Evolutionary conservation across 2,329 filamentous ascomycete genomes (phyloP).

Genomic region (Nigrospora oryzae): DNA sequence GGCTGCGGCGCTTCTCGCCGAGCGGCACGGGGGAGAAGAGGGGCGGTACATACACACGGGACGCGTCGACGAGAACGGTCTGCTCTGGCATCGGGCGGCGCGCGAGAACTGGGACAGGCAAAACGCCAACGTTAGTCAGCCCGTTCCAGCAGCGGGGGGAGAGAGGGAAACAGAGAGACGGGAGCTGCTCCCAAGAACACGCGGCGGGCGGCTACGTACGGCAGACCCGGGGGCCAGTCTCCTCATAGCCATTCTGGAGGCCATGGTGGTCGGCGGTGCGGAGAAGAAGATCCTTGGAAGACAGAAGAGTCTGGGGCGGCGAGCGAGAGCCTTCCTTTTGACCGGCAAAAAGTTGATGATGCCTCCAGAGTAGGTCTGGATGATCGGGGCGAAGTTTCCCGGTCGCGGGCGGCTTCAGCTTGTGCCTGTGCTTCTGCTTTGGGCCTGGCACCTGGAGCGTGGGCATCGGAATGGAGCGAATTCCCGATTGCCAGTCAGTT

Average conservation of each 20-base stretch:
- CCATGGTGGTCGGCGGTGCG: conserved; percentile 29
- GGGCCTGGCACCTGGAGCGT: no score
- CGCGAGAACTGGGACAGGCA: conserved; percentile 47
- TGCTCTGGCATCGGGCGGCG: conserved; percentile 53
- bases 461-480: no score
- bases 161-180: conserved; percentile 4
- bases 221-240: conserved; percentile 47
- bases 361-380: no score
- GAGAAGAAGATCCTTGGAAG: no score
- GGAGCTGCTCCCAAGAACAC: neutral
- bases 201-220: conserved; percentile 31
- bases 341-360: no score
- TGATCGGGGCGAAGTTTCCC: no score
- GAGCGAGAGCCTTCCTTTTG: no score
- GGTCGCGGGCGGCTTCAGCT: no score
- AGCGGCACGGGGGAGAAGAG: neutral
- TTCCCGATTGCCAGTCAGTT: no score
- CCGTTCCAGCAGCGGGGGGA: neutral
- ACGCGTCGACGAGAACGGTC: conserved; percentile 82
- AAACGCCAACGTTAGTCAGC: neutral
- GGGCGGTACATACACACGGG: conserved; percentile 56
- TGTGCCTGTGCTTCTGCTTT: no score
- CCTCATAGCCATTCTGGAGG: conserved; percentile 58
- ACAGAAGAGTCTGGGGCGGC: no score
- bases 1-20: neutral